Evolutionary conservation across 176 grass and related monocot species (phyloP).

Genomic region (Saccharum officinarum): DNA sequence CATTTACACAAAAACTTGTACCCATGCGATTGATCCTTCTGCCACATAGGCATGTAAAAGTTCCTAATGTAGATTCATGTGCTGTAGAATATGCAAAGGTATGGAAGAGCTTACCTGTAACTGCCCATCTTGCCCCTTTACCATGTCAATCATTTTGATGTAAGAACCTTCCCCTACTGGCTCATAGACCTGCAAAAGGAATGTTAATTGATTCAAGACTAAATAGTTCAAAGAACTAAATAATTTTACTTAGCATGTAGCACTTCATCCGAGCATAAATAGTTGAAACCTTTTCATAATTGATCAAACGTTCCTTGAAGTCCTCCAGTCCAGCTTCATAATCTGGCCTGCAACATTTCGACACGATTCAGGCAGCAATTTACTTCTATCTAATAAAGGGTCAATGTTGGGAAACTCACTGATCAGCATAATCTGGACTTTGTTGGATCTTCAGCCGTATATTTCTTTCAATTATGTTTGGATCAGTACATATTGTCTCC

Average conservation of each 20-base stretch:
- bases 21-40: neutral
- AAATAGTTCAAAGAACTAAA: conserved; percentile 19
- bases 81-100: neutral
- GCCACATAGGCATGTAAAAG: neutral
- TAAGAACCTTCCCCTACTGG: conserved; percentile 94
- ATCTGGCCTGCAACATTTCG: conserved; percentile 66
- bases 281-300: conserved; percentile 89
- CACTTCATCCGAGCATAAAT: conserved; percentile 26
- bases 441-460: conserved; percentile 98
- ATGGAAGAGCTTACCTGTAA: conserved; percentile 71
- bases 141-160: conserved; percentile 99
- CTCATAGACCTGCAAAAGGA: conserved; percentile 70
- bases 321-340: conserved; percentile 86
- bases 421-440: conserved; percentile 96
- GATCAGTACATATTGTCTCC: conserved; percentile 99
- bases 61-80: neutral
- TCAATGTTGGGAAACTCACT: conserved; percentile 51
- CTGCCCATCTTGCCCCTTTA: conserved; percentile 85
- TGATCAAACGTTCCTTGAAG: conserved; percentile 79
- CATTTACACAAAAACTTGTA: neutral
- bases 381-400: neutral
- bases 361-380: conserved; percentile 18
- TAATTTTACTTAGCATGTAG: conserved; percentile 6
- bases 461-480: conserved; percentile 88
- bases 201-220: conserved; percentile 25